Evolutionary conservation across 306 rosid genomes (phyloP).

Genomic region (Styphnolobium japonicum): DNA sequence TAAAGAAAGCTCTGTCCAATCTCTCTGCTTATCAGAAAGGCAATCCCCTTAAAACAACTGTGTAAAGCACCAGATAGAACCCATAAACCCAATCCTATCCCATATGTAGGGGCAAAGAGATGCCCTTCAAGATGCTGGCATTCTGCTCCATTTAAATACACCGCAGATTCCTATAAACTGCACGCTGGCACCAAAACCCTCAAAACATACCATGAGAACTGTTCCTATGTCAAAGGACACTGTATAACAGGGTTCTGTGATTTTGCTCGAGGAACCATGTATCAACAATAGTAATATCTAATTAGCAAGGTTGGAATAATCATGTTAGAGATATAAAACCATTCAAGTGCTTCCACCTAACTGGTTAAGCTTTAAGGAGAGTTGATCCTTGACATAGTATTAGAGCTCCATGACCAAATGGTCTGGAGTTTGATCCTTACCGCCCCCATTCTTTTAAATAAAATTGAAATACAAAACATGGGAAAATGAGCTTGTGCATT

Average conservation of each 20-base stretch:
- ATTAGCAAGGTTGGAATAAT: not conserved
- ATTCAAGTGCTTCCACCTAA: too few relatives aligned
- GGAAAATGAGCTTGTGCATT: too few relatives aligned
- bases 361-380: too few relatives aligned
- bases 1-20: not conserved
- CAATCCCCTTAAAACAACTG: not conserved
- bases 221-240: not conserved
- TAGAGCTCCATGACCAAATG: too few relatives aligned
- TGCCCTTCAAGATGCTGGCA: not conserved
- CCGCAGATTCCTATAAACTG: not conserved
- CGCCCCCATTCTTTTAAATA: too few relatives aligned
- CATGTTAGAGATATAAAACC: too few relatives aligned
- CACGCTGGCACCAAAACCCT: not conserved
- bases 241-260: not conserved
- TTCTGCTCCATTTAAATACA: not conserved
- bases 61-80: not conserved
- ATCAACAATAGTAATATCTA: not conserved
- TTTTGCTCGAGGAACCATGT: not conserved
- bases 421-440: too few relatives aligned
- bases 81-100: not conserved
- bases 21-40: not conserved
- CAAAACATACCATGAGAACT: not conserved
- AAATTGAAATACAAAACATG: too few relatives aligned
- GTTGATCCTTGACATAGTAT: too few relatives aligned
- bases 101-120: not conserved